Evolutionary conservation across 495 filamentous ascomycete genomes (phyloP), one percentile per base, ranked within the genome.

Genomic region (Penicillium arizonense): DNA sequence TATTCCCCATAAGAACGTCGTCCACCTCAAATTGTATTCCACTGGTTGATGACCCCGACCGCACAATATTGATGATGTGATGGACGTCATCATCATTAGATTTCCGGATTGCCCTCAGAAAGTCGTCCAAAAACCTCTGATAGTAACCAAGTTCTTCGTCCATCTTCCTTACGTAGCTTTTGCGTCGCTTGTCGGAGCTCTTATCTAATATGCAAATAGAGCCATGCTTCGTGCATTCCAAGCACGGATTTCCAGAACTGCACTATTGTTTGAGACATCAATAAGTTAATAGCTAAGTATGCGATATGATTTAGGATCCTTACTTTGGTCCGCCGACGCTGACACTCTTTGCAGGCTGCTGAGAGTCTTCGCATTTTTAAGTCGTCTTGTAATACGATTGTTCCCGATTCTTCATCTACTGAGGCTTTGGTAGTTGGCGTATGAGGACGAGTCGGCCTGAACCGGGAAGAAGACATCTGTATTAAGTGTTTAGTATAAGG

Each of bases 41-140:
- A n/a, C 23, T 26, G 20, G n/a, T 24, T n/a, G 41, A 44, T 13
- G 41, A 44, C 3, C 41, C 41, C 41, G 41, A 44, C 41, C 41
- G 41, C 41, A 44, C 41, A 24, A 28, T 26, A 28, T 44, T n/a
- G 23, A 44, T 44, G 6, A 44, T 44, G 41, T 44, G 41, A n/a
- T 44, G 41, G 23, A 28, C 20, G 11, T 26, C 41, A 30, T 23
- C 41, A 23, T 44, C 21, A 28, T 13, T 28, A 44, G 41, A 44
- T 1, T 4, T 13, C 41, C 41, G 41, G 1, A 44, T 44, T 3
- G 10, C 1, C 41, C 7, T 7, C 3, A 44, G 14, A 21, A 44
- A 44, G 8, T 30, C 41, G 23, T 44, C 41, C 41, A 44, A 24
- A 23, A 44, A 30, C 26, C 26, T 21, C 23, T 44, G 41, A 28